Conservation (phyloP, 805 yeast species). For the Candida adriatica region DNA sequence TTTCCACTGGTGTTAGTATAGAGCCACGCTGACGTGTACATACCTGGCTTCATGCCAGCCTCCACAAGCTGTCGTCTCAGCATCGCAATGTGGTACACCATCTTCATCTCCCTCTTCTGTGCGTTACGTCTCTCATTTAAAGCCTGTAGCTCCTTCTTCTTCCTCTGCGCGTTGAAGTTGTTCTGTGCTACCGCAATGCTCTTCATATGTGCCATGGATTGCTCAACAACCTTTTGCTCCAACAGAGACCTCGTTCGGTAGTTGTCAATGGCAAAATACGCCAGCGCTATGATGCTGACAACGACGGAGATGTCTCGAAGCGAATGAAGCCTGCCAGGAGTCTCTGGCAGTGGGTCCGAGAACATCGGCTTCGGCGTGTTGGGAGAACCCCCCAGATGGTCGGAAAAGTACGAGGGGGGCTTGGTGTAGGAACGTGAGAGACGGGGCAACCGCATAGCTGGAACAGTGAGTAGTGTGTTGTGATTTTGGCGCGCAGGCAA, state of each 20-base stretch:
- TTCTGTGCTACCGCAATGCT: conserved; percentile 34
- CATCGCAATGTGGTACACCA: conserved; percentile 63
- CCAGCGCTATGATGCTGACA: conserved; percentile 35
- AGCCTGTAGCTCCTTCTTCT: conserved; percentile 45
- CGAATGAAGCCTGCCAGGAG: conserved; percentile 1
- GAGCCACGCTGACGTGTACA: conserved; percentile 8
- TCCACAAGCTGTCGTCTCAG: conserved; percentile 54
- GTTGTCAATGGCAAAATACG: conserved; percentile 47
- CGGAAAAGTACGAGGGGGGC: conserved; percentile 19
- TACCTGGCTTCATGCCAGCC: conserved; percentile 47
- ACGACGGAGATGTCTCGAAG: conserved; percentile 35
- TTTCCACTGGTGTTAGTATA: conserved; percentile 26
- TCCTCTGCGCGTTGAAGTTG: conserved; percentile 42
- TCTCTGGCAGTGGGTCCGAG: conserved; percentile 1
- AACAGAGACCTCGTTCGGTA: conserved; percentile 35
- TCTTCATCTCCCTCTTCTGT: conserved; percentile 45
- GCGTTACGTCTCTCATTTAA: conserved; percentile 43
- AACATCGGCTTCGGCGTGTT: conserved; percentile 3
- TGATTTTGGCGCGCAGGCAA: too few species aligned
- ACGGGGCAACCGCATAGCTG: not conserved
- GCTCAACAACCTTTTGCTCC: conserved; percentile 26
- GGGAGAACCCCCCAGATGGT: conserved; percentile 5
- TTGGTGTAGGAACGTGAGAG: conserved; percentile 3
- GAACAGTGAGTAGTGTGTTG: too few species aligned
- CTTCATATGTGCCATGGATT: conserved; percentile 27